Evolutionary conservation across 2,329 filamentous ascomycete species (phyloP), one percentile per base, ranked within the genome.

Genomic region (Huntiella savannae): DNA sequence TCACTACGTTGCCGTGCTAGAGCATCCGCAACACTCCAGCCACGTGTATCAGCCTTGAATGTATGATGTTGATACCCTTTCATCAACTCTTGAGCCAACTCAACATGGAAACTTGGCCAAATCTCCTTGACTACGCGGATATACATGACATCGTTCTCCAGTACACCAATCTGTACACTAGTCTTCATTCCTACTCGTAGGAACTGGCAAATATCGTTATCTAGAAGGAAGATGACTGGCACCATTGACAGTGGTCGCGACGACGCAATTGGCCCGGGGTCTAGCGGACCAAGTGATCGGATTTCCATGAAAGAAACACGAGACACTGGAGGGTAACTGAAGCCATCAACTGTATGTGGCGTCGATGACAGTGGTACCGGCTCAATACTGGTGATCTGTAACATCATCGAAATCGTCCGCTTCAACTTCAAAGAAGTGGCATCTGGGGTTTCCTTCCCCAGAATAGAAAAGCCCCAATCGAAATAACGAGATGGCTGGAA

Each of bases 1-100:
- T 28, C 22, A 28, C 22, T 10, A 10, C 22, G 22, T 28, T 28
- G 22, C 22, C 22, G 22, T 28, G 22, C 22, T 28, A 28, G 6
- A 28, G 22, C 22, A 10, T 28, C 22, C 22, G 22, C 22, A 28
- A 28, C 22, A 28, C 22, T 28, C 22, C 22, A 28, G 22, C 22
- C 22, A 28, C 22, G 22, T 28, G 22, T 8, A 28, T 28, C 22
- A 28, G 22, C 6, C 22, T 28, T 28, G 22, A 28, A 28, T 28
- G 6, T 33, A 34, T 43, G 40, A 13, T 43, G 33, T 33, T 19
- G 7, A 13, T 15, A 43, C 40, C 32, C 32, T 6, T 34, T 54
- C 77, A 87, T 82, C 52, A 82, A 62, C 53, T 79, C 73, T 57
- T 87, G 83, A 1, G 73, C 69, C 19, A 86, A 62, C 48, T 75